phyloP scores from a whole-genome alignment of 2,329 filamentous ascomycete genomes.

The Xylariaceae sp. region DNA sequence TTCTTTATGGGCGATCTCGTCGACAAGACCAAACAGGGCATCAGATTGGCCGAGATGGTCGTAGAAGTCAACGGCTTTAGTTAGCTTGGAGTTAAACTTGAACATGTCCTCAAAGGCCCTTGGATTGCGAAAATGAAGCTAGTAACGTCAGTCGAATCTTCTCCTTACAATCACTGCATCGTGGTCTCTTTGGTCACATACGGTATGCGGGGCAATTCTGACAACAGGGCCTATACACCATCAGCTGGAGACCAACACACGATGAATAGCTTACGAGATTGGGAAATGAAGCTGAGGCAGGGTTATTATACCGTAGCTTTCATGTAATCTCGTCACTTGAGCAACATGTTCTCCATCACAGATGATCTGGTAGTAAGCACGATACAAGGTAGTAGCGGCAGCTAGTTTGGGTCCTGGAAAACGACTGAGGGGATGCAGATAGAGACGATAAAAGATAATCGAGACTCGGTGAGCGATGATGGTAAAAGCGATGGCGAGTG shows the following conservation, averaged over 20 bases:
- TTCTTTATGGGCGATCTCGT: neutral
- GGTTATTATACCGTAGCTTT: constrained; percentile 3
- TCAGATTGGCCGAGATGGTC: neutral
- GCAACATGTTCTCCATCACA: constrained; percentile 1
- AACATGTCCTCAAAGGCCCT: neutral
- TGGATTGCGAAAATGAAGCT: neutral
- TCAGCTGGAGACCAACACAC: neutral
- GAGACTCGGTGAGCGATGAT: too few species aligned
- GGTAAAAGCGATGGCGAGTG: too few species aligned
- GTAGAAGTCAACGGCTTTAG: neutral
- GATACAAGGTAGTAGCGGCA: constrained; percentile 1
- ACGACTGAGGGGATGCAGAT: neutral
- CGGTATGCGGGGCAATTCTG: neutral
- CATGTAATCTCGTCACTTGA: constrained; percentile 1
- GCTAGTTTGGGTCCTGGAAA: constrained; percentile 4
- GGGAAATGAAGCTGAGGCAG: too few species aligned
- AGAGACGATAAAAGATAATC: constrained; percentile 2
- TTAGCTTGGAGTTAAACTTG: neutral
- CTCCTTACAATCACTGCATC: neutral
- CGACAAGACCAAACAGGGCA: neutral
- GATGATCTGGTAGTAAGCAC: constrained; percentile 2
- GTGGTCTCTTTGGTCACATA: neutral
- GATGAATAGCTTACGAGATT: neutral
- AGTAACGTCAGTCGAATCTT: neutral
- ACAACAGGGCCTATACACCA: neutral